Evolutionary conservation across 1,284 basidiomycete genomes (phyloP).

Genomic region (Apiotrichum veenhuisii): DNA sequence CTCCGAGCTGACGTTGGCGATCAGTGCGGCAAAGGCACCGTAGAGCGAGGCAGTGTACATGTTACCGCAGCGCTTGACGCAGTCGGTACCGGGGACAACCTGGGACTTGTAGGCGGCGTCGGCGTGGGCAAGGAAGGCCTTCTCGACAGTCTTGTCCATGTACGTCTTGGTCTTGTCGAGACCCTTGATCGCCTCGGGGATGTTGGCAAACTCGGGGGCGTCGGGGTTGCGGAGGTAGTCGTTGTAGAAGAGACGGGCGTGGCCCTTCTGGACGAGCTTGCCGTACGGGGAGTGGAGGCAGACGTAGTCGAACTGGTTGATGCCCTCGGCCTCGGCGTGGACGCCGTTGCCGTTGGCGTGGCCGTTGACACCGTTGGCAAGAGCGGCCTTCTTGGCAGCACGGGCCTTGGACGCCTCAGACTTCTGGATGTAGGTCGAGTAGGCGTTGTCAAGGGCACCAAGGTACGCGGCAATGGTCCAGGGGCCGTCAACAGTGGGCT

Average conservation of each 20-base stretch:
- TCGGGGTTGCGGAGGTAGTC: constrained; percentile 83
- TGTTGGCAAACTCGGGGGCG: constrained; percentile 67
- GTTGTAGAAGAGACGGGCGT: constrained; percentile 70
- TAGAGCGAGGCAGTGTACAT: constrained; percentile 99
- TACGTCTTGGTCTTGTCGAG: constrained; percentile 69
- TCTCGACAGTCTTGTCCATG: constrained; percentile 91
- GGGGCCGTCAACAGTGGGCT: constrained; percentile 96
- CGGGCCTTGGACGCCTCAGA: constrained; percentile 57
- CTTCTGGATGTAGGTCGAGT: constrained; percentile 82
- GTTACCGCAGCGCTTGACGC: constrained; percentile 87
- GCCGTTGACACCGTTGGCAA: constrained; percentile 24
- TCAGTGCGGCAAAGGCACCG: constrained; percentile 80
- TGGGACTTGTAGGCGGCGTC: constrained; percentile 68
- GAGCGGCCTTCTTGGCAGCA: constrained; percentile 44
- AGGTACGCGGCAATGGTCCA: constrained; percentile 95
- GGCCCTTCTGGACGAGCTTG: constrained; percentile 96
- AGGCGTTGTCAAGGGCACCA: constrained; percentile 86
- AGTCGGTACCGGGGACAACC: constrained; percentile 72
- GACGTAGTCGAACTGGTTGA: constrained; percentile 80
- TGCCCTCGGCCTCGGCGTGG: constrained; percentile 50
- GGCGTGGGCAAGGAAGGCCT: constrained; percentile 75
- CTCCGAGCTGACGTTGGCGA: constrained; percentile 65
- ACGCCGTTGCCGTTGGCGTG: constrained; percentile 38
- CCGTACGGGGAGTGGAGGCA: constrained; percentile 95
- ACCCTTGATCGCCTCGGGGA: constrained; percentile 67